phyloP scores from a whole-genome alignment of 768 basidiomycete species.

The Infundibulicybe gibba region DNA sequence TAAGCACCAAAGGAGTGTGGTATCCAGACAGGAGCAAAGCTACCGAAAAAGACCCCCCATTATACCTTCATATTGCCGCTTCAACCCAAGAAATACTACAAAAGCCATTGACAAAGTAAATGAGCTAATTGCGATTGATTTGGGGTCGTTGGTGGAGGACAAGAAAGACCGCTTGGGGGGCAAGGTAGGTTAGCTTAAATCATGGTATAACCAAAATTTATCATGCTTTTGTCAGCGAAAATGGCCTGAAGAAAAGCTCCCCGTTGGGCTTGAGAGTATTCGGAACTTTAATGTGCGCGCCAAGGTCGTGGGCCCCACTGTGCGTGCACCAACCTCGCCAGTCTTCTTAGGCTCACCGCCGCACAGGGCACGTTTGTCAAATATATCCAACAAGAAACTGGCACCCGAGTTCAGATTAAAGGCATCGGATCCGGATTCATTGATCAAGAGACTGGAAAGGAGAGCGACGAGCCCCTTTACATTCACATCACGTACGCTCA shows the following conservation, averaged over 20 bases:
- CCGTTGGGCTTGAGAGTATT: slow-evolving; percentile 80
- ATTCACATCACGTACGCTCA: slow-evolving; percentile 81
- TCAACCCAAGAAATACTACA: slow-evolving; percentile 61
- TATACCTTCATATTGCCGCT: slow-evolving; percentile 93
- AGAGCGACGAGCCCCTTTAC: slow-evolving; percentile 86
- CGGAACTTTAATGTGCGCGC: slow-evolving; percentile 95
- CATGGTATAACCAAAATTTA: neutral
- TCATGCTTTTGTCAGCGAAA: slow-evolving; percentile 55
- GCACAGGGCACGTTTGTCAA: slow-evolving; percentile 92
- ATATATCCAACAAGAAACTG: slow-evolving; percentile 95
- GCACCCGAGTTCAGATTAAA: slow-evolving; percentile 96
- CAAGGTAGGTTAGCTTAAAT: slow-evolving; percentile 38
- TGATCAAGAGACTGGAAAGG: slow-evolving; percentile 80
- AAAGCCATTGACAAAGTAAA: slow-evolving; percentile 68
- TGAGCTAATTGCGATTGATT: slow-evolving; percentile 68
- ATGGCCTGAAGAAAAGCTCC: slow-evolving; percentile 95
- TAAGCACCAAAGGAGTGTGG: slow-evolving; percentile 94
- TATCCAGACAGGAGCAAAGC: slow-evolving; percentile 92
- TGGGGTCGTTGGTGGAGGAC: slow-evolving; percentile 80
- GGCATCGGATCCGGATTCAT: slow-evolving; percentile 93
- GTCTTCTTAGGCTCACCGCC: neutral
- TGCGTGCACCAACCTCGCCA: neutral
- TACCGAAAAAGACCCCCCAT: slow-evolving; percentile 87
- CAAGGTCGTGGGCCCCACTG: slow-evolving; percentile 85
- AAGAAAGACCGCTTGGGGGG: slow-evolving; percentile 67